Conservation (phyloP, 2,329 filamentous ascomycete genomes). For the Trichoderma gracile region DNA sequence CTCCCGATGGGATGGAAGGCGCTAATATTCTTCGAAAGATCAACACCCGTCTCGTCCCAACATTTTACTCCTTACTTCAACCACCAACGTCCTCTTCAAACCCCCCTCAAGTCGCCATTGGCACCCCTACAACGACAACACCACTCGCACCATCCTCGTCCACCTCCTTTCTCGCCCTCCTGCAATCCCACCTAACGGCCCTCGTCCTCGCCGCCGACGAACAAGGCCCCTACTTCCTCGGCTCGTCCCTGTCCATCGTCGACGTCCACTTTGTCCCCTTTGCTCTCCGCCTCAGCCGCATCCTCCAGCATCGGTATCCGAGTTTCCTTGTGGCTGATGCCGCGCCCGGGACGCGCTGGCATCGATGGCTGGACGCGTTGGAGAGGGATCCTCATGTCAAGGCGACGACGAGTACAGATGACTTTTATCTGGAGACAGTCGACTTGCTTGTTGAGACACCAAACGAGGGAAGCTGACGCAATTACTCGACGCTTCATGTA, state of each 20-base stretch:
- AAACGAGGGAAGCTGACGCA: not conserved
- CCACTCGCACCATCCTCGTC: not conserved
- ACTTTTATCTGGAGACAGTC: slow-evolving; percentile 56
- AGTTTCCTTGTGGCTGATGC: slow-evolving; percentile 61
- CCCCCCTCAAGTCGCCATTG: slow-evolving; percentile 51
- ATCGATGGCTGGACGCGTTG: slow-evolving; percentile 68
- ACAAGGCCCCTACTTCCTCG: slow-evolving; percentile 68
- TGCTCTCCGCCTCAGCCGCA: slow-evolving; percentile 66
- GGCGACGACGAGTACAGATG: slow-evolving; percentile 66
- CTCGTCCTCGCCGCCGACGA: slow-evolving; percentile 50
- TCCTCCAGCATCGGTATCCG: slow-evolving; percentile 60
- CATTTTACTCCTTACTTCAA: slow-evolving; percentile 73
- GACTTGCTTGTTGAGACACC: slow-evolving; percentile 47
- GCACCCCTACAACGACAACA: slow-evolving; percentile 50
- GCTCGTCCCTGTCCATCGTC: slow-evolving; percentile 58
- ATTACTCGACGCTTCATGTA: not conserved
- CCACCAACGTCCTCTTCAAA: slow-evolving; percentile 41
- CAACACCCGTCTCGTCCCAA: slow-evolving; percentile 72
- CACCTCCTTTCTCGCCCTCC: slow-evolving; percentile 48
- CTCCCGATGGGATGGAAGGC: not conserved
- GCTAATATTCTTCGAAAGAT: slow-evolving; percentile 50
- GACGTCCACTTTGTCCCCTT: slow-evolving; percentile 77
- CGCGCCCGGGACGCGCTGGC: slow-evolving; percentile 64
- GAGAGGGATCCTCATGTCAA: slow-evolving; percentile 63
- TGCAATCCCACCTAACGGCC: slow-evolving; percentile 63